phyloP scores from a whole-genome alignment of 176 grass and related monocot genomes.

The Oryza meyeriana region DNA sequence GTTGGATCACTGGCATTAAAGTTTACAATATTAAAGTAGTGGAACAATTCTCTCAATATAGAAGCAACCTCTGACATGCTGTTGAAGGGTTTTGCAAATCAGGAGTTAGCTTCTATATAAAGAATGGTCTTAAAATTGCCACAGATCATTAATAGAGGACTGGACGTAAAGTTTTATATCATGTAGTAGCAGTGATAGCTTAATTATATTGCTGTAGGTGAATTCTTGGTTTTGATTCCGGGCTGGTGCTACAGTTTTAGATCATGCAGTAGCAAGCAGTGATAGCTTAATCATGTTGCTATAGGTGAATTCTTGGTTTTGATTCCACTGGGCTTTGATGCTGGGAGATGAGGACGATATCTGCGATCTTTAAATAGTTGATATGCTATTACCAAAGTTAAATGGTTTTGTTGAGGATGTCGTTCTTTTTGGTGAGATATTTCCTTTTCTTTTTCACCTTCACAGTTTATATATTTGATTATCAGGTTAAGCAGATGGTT shows the following conservation, averaged over 20 bases:
- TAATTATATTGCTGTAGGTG: neutral
- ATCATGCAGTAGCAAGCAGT: no score
- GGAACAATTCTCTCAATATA: neutral
- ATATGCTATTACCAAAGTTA: neutral
- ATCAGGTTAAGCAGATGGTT: constrained; percentile 56
- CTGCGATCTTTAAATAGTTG: constrained; percentile 7
- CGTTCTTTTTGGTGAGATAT: constrained; percentile 10
- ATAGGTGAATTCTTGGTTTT: no score
- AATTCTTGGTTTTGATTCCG: neutral
- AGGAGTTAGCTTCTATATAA: constrained; percentile 3
- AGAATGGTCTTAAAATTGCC: neutral
- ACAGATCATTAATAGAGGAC: neutral
- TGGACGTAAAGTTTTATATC: neutral
- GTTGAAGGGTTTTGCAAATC: constrained; percentile 10
- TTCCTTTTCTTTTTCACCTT: neutral
- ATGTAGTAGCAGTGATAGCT: neutral
- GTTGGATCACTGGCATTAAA: neutral
- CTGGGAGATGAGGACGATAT: neutral
- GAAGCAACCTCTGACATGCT: neutral
- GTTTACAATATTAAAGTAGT: neutral
- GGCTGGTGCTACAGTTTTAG: no score
- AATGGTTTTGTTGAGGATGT: neutral
- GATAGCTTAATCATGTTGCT: no score
- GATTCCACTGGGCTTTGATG: neutral
- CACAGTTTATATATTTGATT: constrained; percentile 21